phyloP scores from a whole-genome alignment of 768 basidiomycete genomes.

The Tulasnella sp. region DNA sequence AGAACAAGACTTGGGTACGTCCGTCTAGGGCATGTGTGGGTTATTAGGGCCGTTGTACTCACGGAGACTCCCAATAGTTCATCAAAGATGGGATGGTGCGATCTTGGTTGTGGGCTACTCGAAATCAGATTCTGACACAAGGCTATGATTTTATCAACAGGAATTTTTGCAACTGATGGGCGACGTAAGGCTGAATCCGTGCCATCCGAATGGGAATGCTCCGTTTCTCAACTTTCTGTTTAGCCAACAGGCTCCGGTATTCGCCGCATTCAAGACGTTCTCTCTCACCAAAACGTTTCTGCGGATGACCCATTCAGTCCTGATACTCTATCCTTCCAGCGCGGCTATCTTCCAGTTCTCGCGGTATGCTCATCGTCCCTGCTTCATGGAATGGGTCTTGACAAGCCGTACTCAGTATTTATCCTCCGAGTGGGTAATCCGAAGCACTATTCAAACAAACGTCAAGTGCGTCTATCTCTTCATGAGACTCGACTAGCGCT shows the following conservation, averaged over 20 bases:
- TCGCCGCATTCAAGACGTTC: neutral
- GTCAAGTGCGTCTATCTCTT: conserved; percentile 5
- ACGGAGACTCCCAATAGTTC: neutral
- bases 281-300: neutral
- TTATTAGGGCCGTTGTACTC: neutral
- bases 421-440: conserved; percentile 36
- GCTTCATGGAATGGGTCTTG: neutral
- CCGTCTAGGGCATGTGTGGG: neutral
- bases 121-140: neutral
- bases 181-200: neutral
- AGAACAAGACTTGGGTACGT: neutral
- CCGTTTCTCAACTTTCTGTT: neutral
- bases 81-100: neutral
- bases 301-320: neutral
- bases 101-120: neutral
- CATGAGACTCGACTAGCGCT: no score
- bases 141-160: neutral
- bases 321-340: neutral
- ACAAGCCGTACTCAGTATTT: conserved; percentile 33
- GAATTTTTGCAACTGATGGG: neutral
- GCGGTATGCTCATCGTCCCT: neutral
- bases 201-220: no score
- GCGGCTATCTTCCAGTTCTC: neutral
- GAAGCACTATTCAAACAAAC: neutral
- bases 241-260: neutral